Evolutionary conservation across 805 yeast genomes (phyloP), one percentile per base, ranked within the genome.

Genomic region (Lipomyces kockii): DNA sequence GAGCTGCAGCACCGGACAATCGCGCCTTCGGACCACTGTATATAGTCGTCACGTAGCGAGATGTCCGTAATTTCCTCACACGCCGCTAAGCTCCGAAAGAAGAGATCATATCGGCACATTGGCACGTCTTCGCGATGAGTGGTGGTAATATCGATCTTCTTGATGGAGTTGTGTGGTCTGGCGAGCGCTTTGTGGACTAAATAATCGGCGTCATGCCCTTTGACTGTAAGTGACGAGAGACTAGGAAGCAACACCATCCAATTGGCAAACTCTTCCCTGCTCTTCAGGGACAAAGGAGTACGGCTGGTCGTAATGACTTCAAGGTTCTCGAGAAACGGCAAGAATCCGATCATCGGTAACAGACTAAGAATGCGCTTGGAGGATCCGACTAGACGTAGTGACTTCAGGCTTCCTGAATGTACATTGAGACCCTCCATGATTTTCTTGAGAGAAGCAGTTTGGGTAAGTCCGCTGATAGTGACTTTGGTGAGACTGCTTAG

Each of bases 321-420:
- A 52, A 62, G 58, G 5, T 52, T 37, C 29, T 57, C 35, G 3
- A 62, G 62, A 12, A 51, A 37, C 2, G 62, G 62, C 37, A 49
- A n/a, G 20, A 62, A 57, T 20, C 65, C 65, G 35, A 62, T 34
- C 35, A n/a, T 37, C 4, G 65, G 62, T 27, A 62, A 49, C 12
- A 43, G 35, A 3, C 29, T 12, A 20, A 57, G 22, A 6, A 62
- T 27, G 3, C 51, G 51, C 62, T 57, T 57, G 22, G 65, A 62
- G 32, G 29, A 22, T 17, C 65, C 65, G 14, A 20, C 22, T 11
- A 62, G 61, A 4, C 29, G 34, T 8, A 62, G 58, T 4, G 62
- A 58, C 52, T 46, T 39, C 9, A 62, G 62, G 37, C 62, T 56
- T 20, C 43, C 35, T 32, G 54, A 60, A 20, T 62, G 65, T 14